A percentile compares a stretch with the other conserved stretches of the same genome.
Conservation (phyloP, 2,329 filamentous ascomycete species). For the Gaeumannomyces tritici region DNA sequence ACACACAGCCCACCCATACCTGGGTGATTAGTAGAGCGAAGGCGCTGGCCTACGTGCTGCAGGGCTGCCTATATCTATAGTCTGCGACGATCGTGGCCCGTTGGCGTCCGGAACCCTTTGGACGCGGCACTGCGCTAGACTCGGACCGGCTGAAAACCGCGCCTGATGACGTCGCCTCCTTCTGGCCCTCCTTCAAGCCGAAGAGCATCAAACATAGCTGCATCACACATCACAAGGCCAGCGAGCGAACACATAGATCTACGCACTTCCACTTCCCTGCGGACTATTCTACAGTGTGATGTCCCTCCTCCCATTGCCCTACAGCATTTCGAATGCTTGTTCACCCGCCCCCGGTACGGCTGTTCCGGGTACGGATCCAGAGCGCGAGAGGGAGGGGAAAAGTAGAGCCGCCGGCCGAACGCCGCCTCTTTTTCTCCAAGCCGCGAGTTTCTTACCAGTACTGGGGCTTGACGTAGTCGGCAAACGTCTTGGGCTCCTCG, state of each 20-base stretch:
- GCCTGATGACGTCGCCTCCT: background rate
- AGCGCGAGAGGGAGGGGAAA: background rate
- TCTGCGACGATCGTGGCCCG: too few species aligned
- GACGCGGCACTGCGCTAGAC: background rate
- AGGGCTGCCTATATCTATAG: background rate
- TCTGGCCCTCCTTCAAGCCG: background rate
- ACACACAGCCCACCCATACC: too few species aligned
- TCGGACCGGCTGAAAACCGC: background rate
- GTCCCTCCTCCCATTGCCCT: background rate
- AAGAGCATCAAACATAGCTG: background rate
- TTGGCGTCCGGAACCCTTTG: background rate
- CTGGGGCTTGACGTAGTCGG: constrained; percentile 89
- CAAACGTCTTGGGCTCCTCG: constrained; percentile 91
- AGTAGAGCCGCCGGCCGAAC: background rate
- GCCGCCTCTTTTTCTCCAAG: background rate
- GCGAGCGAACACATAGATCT: constrained; percentile 1
- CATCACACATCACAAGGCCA: background rate
- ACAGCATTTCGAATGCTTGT: background rate
- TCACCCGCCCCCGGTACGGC: background rate
- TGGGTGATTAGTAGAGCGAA: too few species aligned
- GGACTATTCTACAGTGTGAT: constrained; percentile 7
- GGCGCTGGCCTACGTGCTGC: too few species aligned
- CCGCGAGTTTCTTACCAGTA: constrained; percentile 56
- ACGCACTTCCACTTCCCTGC: constrained; percentile 5
- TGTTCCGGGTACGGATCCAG: background rate